Evolutionary conservation across 2,329 filamentous ascomycete genomes (phyloP), one percentile per base, ranked within the genome.

Genomic region (Amesomyces nigricolor): DNA sequence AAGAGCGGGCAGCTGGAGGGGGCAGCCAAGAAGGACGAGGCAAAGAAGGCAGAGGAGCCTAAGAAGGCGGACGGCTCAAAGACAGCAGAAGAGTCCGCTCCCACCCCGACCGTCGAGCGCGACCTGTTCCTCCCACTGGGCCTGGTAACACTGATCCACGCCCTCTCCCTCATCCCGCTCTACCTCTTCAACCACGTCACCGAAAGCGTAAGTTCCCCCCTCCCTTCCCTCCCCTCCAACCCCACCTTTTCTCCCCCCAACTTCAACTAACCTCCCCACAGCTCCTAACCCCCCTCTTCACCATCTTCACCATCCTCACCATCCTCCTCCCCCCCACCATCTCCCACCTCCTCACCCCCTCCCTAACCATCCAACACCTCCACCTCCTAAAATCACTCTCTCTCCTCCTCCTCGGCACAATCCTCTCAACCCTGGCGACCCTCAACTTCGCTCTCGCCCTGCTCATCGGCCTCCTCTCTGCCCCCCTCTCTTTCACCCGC

Each of bases 361-460:
- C 70, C 22, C 82, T 84, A 1, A 85, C 83, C 0, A 62, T 70
- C 4, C 89, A 91, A 66, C 86, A 92, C 66, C 85, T 87, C 65
- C 81, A 85, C 47, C 81, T 96, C 50, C 84, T 91, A 61, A 91
- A 95, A 68, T 94, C 87, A 56, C 91, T 97, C 75, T 95, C 91
- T 5, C 82, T 97, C n/a, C 83, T 99, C 11, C 78, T 95, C 9
- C 81, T 97, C 0, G 94, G 94, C 64, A 89, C 96, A 76, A 91
- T 90, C 65, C 83, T 99, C 61, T 91, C 91, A 11, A 87, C 91
- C 0, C 86, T 99, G 11, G 92, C 94, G 2, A 99, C 92, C 0
- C 81, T 99, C 50, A 99, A 99, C 73, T 99, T 99, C 77, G 91
- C 88, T 3, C 84, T 96, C 13, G 86, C 90, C 47, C 86, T 97